These are phyloP conservation scores for Intubia oerlemansii DNA, from an alignment of 2,329 filamentous ascomycete genomes.

Conservation along the genomic window DNA sequence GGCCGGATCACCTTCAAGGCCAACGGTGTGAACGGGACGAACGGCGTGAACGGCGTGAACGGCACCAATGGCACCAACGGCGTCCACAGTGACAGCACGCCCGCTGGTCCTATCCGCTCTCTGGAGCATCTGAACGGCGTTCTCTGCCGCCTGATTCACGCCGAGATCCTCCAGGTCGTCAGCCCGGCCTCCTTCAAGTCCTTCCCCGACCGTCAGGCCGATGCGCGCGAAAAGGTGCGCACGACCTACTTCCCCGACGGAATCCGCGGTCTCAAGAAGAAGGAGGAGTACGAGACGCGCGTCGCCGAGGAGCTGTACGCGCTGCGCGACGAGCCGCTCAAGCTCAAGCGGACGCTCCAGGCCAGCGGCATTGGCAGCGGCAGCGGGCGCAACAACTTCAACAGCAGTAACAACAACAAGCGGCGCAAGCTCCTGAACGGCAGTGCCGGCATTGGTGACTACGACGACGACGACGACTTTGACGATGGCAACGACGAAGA, in stretches of 20 bases:
- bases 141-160: constrained; percentile 33
- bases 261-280: constrained; percentile 42
- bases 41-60: no score
- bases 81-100: background rate
- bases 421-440: constrained; percentile 33
- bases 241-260: constrained; percentile 28
- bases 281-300: constrained; percentile 35
- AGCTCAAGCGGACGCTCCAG: constrained; percentile 29
- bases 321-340: constrained; percentile 28
- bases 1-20: constrained; percentile 12
- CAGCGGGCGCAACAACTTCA: constrained; percentile 34
- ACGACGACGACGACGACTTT: constrained; percentile 20
- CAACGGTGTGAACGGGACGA: no score
- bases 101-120: constrained; percentile 16
- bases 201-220: constrained; percentile 34
- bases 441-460: constrained; percentile 15
- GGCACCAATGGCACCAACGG: no score
- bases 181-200: constrained; percentile 33
- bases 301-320: constrained; percentile 31
- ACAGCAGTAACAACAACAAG: constrained; percentile 27
- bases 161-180: constrained; percentile 48
- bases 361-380: constrained; percentile 17
- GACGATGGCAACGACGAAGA: constrained; percentile 17
- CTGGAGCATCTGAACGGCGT: constrained; percentile 26
- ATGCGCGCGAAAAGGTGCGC: constrained; percentile 42